phyloP scores from a whole-genome alignment of 768 basidiomycete species.

The Chalciporus sphaerocephalus region DNA sequence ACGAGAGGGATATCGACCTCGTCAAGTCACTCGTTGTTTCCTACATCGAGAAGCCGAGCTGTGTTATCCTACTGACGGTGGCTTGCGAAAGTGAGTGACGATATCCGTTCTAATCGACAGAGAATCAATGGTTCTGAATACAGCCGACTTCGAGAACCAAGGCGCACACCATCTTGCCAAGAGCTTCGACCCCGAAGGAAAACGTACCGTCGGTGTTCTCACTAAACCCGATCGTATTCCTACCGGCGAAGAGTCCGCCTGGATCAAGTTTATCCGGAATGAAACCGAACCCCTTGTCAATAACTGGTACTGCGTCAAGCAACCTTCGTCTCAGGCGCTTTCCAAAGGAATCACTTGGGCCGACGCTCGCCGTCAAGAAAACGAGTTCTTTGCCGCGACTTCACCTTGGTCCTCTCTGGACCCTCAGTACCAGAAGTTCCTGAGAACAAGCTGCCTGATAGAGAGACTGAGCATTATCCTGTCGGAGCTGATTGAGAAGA shows the following conservation, averaged over 20 bases:
- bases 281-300: slow-evolving; percentile 36
- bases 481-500: slow-evolving; percentile 56
- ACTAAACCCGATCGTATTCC: slow-evolving; percentile 67
- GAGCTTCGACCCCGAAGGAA: slow-evolving; percentile 54
- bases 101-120: background rate
- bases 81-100: slow-evolving; percentile 35
- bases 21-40: slow-evolving; percentile 53
- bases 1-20: slow-evolving; percentile 54
- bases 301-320: slow-evolving; percentile 40
- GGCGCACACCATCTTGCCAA: slow-evolving; percentile 66
- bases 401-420: slow-evolving; percentile 56
- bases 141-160: slow-evolving; percentile 82
- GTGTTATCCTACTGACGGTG: slow-evolving; percentile 65
- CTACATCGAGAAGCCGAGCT: slow-evolving; percentile 63
- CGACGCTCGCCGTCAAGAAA: slow-evolving; percentile 54
- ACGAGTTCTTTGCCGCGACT: slow-evolving; percentile 50
- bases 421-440: slow-evolving; percentile 42
- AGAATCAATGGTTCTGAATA: background rate
- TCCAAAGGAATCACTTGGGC: slow-evolving; percentile 42
- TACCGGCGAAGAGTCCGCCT: slow-evolving; percentile 28
- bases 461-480: slow-evolving; percentile 56
- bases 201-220: slow-evolving; percentile 68
- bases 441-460: slow-evolving; percentile 55
- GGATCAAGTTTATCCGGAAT: slow-evolving; percentile 56
- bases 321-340: slow-evolving; percentile 30